Percentiles rank a stretch among this genome's conserved stretches.
Conservation (phyloP, 2,329 filamentous ascomycete species). For the Colletotrichum sp. region DNA sequence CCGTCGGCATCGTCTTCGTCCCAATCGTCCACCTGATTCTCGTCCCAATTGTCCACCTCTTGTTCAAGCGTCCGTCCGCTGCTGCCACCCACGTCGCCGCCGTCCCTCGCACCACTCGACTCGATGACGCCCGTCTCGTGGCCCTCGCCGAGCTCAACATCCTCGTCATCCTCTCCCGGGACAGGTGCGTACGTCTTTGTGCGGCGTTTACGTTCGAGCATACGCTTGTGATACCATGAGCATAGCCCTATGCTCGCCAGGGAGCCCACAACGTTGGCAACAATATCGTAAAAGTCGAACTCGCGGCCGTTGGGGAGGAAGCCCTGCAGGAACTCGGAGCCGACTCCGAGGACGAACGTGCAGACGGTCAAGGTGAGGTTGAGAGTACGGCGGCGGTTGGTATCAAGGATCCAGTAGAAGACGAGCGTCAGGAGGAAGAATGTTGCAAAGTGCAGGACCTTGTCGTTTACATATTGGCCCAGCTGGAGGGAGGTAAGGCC, state of each 20-base stretch:
- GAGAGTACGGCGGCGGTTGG: conserved; percentile 81
- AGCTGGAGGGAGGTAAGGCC: conserved; percentile 73
- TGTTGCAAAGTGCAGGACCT: conserved; percentile 82
- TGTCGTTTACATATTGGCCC: conserved; percentile 76
- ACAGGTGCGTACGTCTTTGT: conserved; percentile 76
- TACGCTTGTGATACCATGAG: conserved; percentile 92
- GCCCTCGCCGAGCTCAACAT: conserved; percentile 79
- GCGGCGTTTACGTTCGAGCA: conserved; percentile 85
- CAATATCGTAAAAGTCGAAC: conserved; percentile 83
- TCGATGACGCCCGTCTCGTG: conserved; percentile 71
- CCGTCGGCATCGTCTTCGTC: conserved; percentile 53
- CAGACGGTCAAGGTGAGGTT: conserved; percentile 84
- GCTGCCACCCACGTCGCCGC: conserved; percentile 22
- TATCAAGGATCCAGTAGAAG: conserved; percentile 98
- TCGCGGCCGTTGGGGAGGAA: conserved; percentile 75
- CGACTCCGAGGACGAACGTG: conserved; percentile 73
- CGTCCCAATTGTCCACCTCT: conserved; percentile 93
- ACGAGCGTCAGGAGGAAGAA: conserved; percentile 88
- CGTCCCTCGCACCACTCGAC: conserved; percentile 27
- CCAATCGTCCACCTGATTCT: conserved; percentile 71
- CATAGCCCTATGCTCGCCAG: conserved; percentile 74
- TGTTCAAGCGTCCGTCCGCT: conserved; percentile 64
- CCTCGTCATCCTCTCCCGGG: conserved; percentile 66
- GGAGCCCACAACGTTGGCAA: conserved; percentile 86
- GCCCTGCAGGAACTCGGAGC: conserved; percentile 78